A percentile compares a stretch with the other conserved stretches of the same genome.
These are phyloP conservation scores for Phytophthora capsici DNA, from an alignment of 352 stramenopile species.

Conservation along the genomic window DNA sequence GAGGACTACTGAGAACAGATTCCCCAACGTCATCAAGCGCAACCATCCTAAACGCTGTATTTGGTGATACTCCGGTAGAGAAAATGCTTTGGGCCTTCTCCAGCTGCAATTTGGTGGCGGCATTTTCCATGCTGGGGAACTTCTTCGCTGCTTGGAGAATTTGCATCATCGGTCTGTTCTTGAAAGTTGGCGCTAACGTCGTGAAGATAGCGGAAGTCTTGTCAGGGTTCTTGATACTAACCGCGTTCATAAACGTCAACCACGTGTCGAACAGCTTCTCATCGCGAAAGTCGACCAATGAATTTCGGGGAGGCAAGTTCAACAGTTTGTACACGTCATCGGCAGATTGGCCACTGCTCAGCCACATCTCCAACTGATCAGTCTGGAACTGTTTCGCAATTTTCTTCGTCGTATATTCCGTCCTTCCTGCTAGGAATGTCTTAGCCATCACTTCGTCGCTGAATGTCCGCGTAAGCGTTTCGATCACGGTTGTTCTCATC, in stretches of 20 bases:
- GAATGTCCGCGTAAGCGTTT: not conserved
- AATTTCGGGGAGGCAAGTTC: too few relatives aligned
- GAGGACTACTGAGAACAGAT: not conserved
- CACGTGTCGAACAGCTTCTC: not conserved
- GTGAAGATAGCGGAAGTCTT: not conserved
- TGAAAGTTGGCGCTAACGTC: not conserved
- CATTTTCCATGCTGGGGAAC: too few relatives aligned
- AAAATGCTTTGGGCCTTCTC: not conserved
- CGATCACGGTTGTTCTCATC: not conserved
- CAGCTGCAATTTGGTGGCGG: not conserved
- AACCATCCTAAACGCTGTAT: not conserved
- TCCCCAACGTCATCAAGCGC: not conserved
- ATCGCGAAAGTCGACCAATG: too few relatives aligned
- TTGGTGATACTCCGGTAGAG: not conserved
- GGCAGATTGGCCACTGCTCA: too few relatives aligned
- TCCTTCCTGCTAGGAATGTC: not conserved
- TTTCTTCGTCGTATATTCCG: too few relatives aligned
- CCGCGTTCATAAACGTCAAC: not conserved
- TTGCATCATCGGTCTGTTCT: not conserved
- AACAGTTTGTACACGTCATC: too few relatives aligned
- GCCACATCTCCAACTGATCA: too few relatives aligned
- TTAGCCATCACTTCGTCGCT: not conserved
- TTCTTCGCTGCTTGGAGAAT: not conserved
- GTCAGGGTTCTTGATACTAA: not conserved
- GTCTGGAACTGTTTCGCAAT: too few relatives aligned